A percentile compares a stretch with the other conserved stretches of the same genome.
Evolutionary conservation across 2,329 filamentous ascomycete species (phyloP).

Genomic region (Diaporthe nobilis): DNA sequence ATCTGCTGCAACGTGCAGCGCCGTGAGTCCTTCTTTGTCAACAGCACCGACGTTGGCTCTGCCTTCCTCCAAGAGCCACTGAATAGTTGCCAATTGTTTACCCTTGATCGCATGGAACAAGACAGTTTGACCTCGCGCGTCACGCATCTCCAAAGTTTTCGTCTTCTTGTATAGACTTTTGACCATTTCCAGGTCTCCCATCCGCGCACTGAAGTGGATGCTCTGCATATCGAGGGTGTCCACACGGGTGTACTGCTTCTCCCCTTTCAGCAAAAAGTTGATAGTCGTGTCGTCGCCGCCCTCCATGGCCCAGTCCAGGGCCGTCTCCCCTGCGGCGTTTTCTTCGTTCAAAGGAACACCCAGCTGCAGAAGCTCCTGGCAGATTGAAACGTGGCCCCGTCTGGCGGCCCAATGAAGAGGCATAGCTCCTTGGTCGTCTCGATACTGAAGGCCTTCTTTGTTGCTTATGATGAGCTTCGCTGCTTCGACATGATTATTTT

Average conservation of each 20-base stretch:
- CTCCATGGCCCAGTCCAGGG: constrained; percentile 2
- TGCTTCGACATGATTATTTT: background rate
- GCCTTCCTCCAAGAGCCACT: constrained; percentile 8
- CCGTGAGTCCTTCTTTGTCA: background rate
- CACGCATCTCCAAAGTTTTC: constrained; percentile 10
- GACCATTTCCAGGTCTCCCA: constrained; percentile 5
- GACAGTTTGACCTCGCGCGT: constrained; percentile 2
- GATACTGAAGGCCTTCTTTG: background rate
- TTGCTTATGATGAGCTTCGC: background rate
- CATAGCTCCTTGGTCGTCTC: background rate
- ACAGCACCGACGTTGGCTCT: background rate
- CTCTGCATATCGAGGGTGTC: constrained; percentile 8
- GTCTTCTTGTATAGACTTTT: background rate
- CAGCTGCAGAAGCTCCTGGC: background rate
- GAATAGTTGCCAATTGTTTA: background rate
- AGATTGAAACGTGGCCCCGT: background rate
- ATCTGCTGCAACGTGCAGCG: background rate
- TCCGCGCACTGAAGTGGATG: background rate
- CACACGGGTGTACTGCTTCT: background rate
- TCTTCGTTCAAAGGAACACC: background rate
- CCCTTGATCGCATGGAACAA: constrained; percentile 8
- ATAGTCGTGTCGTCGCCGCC: background rate
- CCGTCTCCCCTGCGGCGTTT: background rate
- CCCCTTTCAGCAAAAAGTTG: background rate
- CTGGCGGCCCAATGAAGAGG: constrained; percentile 7